Conservation (phyloP, 2,329 filamentous ascomycete genomes). For the Penicillium digitatum region DNA sequence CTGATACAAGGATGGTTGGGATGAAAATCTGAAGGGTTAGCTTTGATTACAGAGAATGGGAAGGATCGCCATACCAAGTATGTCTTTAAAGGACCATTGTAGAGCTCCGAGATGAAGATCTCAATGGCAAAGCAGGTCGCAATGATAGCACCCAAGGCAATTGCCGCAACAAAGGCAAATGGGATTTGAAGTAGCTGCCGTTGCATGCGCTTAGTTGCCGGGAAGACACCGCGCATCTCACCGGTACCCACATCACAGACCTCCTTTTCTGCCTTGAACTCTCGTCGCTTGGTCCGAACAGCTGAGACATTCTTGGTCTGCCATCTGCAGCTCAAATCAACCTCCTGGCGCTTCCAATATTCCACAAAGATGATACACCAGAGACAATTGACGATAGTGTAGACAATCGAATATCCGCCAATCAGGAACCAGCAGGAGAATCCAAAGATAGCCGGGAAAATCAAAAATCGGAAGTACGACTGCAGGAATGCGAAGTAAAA, state of each 20-base stretch:
- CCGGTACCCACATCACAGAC: slow-evolving; percentile 77
- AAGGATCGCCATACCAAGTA: slow-evolving; percentile 61
- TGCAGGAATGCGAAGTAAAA: slow-evolving; percentile 96
- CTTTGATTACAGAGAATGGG: slow-evolving; percentile 1
- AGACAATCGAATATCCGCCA: slow-evolving; percentile 77
- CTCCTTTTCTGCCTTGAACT: slow-evolving; percentile 77
- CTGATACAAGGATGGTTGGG: slow-evolving; percentile 80
- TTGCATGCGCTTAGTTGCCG: slow-evolving; percentile 70
- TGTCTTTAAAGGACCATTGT: slow-evolving; percentile 81
- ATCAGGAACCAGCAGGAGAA: slow-evolving; percentile 75
- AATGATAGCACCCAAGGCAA: slow-evolving; percentile 79
- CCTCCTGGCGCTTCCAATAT: slow-evolving; percentile 92
- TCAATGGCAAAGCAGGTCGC: slow-evolving; percentile 89
- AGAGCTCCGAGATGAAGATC: slow-evolving; percentile 94
- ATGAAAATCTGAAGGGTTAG: slow-evolving; percentile 64
- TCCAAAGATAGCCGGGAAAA: slow-evolving; percentile 77
- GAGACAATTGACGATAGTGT: slow-evolving; percentile 72
- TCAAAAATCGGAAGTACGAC: slow-evolving; percentile 83
- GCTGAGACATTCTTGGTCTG: slow-evolving; percentile 79
- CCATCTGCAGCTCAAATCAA: slow-evolving; percentile 85
- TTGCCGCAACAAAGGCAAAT: slow-evolving; percentile 73
- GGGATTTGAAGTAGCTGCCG: slow-evolving; percentile 82
- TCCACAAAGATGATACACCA: slow-evolving; percentile 91
- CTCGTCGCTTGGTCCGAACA: slow-evolving; percentile 71
- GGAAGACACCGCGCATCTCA: slow-evolving; percentile 72